Percentiles rank a stretch among this genome's conserved stretches.
Evolutionary conservation across 2,329 filamentous ascomycete genomes (phyloP).

Genomic region (Septoria linicola): DNA sequence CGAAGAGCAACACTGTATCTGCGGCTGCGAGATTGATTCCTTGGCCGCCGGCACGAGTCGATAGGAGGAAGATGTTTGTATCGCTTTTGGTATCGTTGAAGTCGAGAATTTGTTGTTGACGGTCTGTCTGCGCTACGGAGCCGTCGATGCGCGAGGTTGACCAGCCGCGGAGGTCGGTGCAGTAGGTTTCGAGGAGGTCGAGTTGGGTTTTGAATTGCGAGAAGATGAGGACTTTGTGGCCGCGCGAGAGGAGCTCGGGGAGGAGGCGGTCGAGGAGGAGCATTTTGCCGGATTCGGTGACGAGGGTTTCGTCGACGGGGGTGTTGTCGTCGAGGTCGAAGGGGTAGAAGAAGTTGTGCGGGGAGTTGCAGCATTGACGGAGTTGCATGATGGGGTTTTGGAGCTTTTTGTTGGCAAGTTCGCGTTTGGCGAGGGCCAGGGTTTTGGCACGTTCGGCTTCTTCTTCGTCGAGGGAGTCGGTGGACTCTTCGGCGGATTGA

Average conservation of each 20-base stretch:
- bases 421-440: conserved; percentile 76
- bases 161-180: conserved; percentile 73
- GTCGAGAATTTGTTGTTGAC: conserved; percentile 50
- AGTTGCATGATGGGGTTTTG: conserved; percentile 92
- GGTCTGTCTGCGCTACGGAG: conserved; percentile 67
- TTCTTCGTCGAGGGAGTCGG: conserved; percentile 50
- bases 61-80: conserved; percentile 75
- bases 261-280: conserved; percentile 85
- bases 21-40: conserved; percentile 92
- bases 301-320: conserved; percentile 71
- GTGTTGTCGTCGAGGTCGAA: conserved; percentile 64
- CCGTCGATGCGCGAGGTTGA: conserved; percentile 88
- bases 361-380: conserved; percentile 86
- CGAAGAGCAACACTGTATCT: conserved; percentile 90
- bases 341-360: conserved; percentile 95
- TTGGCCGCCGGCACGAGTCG: conserved; percentile 87
- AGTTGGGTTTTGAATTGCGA: conserved; percentile 95
- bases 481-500: conserved; percentile 44
- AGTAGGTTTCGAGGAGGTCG: conserved; percentile 87
- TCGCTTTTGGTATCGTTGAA: conserved; percentile 47
- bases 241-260: conserved; percentile 67
- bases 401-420: conserved; percentile 86
- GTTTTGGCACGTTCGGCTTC: conserved; percentile 66
- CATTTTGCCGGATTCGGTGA: conserved; percentile 94
- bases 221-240: conserved; percentile 92